These are phyloP conservation scores for Grammothele lineata DNA, from an alignment of 768 basidiomycete species.

Conservation along the genomic window DNA sequence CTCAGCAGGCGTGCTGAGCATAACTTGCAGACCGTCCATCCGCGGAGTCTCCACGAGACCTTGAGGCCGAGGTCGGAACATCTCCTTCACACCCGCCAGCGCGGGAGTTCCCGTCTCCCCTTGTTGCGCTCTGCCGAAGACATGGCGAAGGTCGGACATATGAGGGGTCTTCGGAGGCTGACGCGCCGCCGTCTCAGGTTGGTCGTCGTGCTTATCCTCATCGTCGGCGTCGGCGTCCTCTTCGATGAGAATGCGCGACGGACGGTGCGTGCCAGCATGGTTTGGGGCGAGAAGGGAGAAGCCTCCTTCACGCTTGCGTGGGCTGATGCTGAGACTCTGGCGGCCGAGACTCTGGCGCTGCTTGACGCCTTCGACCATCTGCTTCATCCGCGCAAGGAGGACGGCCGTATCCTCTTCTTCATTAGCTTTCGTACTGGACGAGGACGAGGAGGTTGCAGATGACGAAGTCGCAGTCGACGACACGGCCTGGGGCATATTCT, in stretches of 20 bases:
- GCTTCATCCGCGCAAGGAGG: constrained; percentile 33
- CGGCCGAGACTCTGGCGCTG: constrained; percentile 26
- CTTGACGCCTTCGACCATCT: constrained; percentile 34
- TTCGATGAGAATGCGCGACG: constrained; percentile 7
- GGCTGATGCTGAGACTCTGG: constrained; percentile 15
- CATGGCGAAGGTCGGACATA: constrained; percentile 29
- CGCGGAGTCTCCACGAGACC: constrained; percentile 26
- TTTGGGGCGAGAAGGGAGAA: constrained; percentile 18
- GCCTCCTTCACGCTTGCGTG: constrained; percentile 19
- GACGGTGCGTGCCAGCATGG: constrained; percentile 31
- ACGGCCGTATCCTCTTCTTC: constrained; percentile 30
- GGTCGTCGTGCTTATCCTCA: constrained; percentile 17
- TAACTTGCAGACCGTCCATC: constrained; percentile 31
- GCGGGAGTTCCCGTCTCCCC: constrained; percentile 19
- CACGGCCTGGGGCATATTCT: not conserved
- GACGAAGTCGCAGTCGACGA: not conserved
- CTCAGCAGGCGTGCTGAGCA: constrained; percentile 28
- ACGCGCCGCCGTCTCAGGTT: constrained; percentile 3
- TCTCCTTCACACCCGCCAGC: constrained; percentile 28
- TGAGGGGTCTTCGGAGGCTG: constrained; percentile 29
- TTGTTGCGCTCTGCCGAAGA: constrained; percentile 21
- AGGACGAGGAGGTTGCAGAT: not conserved
- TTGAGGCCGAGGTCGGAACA: constrained; percentile 24
- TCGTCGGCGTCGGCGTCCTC: constrained; percentile 6
- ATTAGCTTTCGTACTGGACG: constrained; percentile 8